A percentile compares a stretch with the other conserved stretches of the same genome.
Evolutionary conservation across 2,329 filamentous ascomycete species (phyloP).

Genomic region (Calycina herbarum): DNA sequence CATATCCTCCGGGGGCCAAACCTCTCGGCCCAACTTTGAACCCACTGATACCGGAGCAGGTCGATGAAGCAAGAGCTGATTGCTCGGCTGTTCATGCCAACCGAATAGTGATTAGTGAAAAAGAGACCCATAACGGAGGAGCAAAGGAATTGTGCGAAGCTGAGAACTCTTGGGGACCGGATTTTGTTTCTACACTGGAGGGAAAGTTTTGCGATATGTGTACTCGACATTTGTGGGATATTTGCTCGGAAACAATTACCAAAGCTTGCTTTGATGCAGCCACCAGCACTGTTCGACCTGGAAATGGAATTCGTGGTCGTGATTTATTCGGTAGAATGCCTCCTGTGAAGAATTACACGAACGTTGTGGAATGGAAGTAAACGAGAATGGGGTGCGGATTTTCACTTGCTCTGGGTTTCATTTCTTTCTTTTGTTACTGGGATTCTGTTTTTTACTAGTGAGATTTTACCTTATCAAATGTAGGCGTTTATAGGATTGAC

Average conservation of each 20-base stretch:
- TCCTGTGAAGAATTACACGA: not conserved
- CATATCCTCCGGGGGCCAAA: too few species aligned
- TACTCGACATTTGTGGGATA: conserved; percentile 5
- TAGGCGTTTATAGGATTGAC: too few species aligned
- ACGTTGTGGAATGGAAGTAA: not conserved
- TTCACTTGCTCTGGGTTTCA: too few species aligned
- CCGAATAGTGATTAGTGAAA: conserved; percentile 1
- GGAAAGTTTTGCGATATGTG: conserved; percentile 10
- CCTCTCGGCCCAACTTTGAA: not conserved
- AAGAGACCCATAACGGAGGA: not conserved
- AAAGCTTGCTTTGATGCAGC: conserved; percentile 1
- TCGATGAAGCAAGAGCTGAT: not conserved
- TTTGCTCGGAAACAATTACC: not conserved
- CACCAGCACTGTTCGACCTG: not conserved
- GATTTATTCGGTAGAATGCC: conserved; percentile 4
- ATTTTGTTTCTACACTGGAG: conserved; percentile 7
- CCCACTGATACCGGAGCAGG: not conserved
- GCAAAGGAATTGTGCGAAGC: conserved; percentile 5
- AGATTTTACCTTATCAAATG: too few species aligned
- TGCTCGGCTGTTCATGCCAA: not conserved
- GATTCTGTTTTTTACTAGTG: too few species aligned
- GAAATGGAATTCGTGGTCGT: conserved; percentile 8
- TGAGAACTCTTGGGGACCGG: not conserved
- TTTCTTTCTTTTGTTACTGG: too few species aligned
- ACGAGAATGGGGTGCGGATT: too few species aligned